Evolutionary conservation across 225 moss, liverwort and hornwort species (phyloP).

Genomic region (Takakia lepidozioides): DNA sequence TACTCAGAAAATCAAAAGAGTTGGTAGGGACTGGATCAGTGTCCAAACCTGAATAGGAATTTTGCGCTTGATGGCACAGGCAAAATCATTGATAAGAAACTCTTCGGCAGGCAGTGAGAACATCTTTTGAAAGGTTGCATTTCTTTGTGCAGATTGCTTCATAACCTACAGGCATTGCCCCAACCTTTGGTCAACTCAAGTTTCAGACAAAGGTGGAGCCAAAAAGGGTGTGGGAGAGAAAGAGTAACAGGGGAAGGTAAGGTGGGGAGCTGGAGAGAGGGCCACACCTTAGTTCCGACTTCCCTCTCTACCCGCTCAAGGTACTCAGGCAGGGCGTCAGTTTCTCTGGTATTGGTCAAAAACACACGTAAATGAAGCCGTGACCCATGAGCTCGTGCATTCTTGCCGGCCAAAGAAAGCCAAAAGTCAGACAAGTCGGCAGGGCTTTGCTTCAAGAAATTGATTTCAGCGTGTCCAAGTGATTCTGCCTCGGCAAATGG

Average conservation of each 20-base stretch:
- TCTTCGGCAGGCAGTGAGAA: constrained; percentile 70
- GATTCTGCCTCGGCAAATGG: constrained; percentile 66
- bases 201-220: no score
- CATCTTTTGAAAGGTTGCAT: constrained; percentile 66
- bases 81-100: constrained; percentile 84
- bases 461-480: constrained; percentile 62
- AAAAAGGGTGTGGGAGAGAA: no score
- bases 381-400: constrained; percentile 47
- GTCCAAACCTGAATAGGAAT: constrained; percentile 68
- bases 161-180: constrained; percentile 30
- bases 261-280: no score
- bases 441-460: constrained; percentile 44
- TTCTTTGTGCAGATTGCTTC: constrained; percentile 55
- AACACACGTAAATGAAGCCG: constrained; percentile 60
- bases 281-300: constrained; percentile 66
- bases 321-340: constrained; percentile 39
- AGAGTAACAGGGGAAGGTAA: no score
- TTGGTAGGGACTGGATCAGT: no score
- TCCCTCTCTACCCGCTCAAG: constrained; percentile 63
- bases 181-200: no score
- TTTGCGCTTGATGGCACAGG: constrained; percentile 78
- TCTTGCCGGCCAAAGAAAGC: constrained; percentile 58
- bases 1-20: no score
- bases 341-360: constrained; percentile 49
- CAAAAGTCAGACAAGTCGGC: constrained; percentile 57